Base-by-base conservation (phyloP, 2,329 filamentous ascomycete species). In the Penicillium freii region DNA sequence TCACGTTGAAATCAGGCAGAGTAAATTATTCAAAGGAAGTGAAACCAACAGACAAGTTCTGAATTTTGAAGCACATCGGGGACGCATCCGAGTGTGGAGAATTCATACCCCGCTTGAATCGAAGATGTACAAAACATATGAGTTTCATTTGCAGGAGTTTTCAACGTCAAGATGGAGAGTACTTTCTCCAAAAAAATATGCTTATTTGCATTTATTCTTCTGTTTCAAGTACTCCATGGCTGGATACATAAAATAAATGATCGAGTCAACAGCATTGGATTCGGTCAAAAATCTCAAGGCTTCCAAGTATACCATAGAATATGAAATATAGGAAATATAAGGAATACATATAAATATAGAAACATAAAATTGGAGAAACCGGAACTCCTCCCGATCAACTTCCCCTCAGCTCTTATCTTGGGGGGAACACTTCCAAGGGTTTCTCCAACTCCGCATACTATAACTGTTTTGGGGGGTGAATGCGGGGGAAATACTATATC, bases 401-500 rank as follows among this genome's bases (percentile, higher is more conserved):
- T 53, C 54, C 54, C 54, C 54, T 56, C 54, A 56, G 31, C 54
- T 46, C 54, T 23, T 47, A 34, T 47, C 45, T 34, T 19, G 21
- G 25, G 25, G 25, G 25, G 29, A 15, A 13, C 8, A 17, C 19
- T 8, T 25, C n/a, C n/a, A n/a, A n/a, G n/a, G n/a, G n/a, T n/a
- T 36, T 53, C 54, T 53, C 54, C 54, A 57, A 51, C 40, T 52
- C 57, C 61, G 57, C 56, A 52, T 50, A 39, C 33, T 5, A 60
- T 55, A 42, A 47, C 58, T 52, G 19, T 36, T 54, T 45, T 42
- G 17, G 45, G 60, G 31, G 25, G 15, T 21, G 17, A 48, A 56
- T 53, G 59, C 54, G 58, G 56, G 52, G 50, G 38, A 29, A 25
- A 29, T 44, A 40, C 42, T 62, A 66, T 60, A 60, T 62, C 50